Percentiles rank a stretch among this genome's conserved stretches.
Evolutionary conservation across 495 filamentous ascomycete genomes (phyloP).

Genomic region (Trichoderma orchidacearum): DNA sequence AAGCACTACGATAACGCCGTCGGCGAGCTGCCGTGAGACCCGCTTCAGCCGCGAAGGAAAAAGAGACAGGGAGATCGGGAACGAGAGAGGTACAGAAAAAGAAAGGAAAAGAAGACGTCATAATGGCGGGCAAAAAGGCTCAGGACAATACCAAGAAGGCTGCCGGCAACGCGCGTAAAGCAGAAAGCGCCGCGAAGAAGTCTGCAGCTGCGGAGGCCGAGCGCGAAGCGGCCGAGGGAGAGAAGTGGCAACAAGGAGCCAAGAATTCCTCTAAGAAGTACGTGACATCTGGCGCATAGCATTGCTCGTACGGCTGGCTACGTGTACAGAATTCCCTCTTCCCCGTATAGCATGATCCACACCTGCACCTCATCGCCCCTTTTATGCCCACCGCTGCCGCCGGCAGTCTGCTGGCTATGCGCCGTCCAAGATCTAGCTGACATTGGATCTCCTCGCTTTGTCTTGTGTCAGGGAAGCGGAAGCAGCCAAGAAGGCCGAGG

Average conservation of each 20-base stretch:
- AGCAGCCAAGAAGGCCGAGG: conserved; percentile 74
- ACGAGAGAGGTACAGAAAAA: no score
- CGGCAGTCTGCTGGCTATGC: not conserved
- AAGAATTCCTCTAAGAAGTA: conserved; percentile 82
- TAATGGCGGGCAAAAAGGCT: conserved; percentile 52
- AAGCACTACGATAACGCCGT: not conserved
- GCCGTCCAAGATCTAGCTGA: not conserved
- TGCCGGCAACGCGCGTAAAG: conserved; percentile 83
- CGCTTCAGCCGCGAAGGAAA: not conserved
- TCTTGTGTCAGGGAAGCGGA: conserved; percentile 78
- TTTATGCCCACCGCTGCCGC: not conserved
- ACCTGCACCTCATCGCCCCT: not conserved
- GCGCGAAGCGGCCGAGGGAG: conserved; percentile 52
- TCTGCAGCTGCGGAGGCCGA: conserved; percentile 56
- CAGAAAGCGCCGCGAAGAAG: conserved; percentile 70
- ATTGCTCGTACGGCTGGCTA: not conserved
- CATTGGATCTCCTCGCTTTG: not conserved
- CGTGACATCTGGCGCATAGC: conserved; percentile 14
- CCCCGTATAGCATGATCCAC: conserved; percentile 1
- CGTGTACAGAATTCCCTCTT: not conserved
- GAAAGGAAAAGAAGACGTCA: not conserved
- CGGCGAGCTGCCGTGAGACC: not conserved
- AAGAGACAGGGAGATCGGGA: no score
- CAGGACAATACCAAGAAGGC: conserved; percentile 77
- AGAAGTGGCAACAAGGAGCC: conserved; percentile 71